Percentiles rank a stretch among this genome's conserved stretches.
Evolutionary conservation across 169 alveolate species (phyloP).

Genomic region (Eimeria praecox): DNA sequence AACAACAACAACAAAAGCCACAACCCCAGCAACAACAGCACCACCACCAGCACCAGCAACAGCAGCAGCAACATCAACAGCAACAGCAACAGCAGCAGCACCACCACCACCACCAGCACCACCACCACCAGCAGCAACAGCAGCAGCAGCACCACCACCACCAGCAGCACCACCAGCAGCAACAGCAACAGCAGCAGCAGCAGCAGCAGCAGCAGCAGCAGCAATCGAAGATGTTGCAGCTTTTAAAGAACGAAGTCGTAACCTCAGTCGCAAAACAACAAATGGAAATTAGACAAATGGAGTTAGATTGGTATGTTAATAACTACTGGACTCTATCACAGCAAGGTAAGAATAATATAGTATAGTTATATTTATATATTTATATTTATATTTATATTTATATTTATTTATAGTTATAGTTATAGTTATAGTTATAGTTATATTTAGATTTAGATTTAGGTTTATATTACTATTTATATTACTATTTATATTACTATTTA

Average conservation of each 20-base stretch:
- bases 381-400: not conserved
- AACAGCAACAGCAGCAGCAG: too few species aligned
- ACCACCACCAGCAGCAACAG: too few species aligned
- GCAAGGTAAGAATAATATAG: slow-evolving; percentile 61
- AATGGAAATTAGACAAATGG: slow-evolving; percentile 79
- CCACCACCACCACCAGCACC: too few species aligned
- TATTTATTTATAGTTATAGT: not conserved
- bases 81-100: not conserved
- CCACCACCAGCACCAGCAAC: not conserved
- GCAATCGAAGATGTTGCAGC: slow-evolving; percentile 70
- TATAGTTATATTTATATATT: too few species aligned
- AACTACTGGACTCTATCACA: slow-evolving; percentile 82
- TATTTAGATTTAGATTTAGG: too few species aligned
- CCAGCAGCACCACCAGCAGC: too few species aligned
- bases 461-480: too few species aligned
- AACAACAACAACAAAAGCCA: too few species aligned
- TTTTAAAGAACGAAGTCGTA: slow-evolving; percentile 81
- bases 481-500: too few species aligned
- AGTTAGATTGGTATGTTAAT: slow-evolving; percentile 81
- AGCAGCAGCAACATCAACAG: not conserved
- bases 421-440: not conserved
- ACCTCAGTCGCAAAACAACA: slow-evolving; percentile 79
- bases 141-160: too few species aligned
- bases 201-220: too few species aligned
- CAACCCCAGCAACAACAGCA: not conserved